Evolutionary conservation across 1,139 yeast species (phyloP), one percentile per base, ranked within the genome.

Genomic region (Hemisphaericaspora subhashii): DNA sequence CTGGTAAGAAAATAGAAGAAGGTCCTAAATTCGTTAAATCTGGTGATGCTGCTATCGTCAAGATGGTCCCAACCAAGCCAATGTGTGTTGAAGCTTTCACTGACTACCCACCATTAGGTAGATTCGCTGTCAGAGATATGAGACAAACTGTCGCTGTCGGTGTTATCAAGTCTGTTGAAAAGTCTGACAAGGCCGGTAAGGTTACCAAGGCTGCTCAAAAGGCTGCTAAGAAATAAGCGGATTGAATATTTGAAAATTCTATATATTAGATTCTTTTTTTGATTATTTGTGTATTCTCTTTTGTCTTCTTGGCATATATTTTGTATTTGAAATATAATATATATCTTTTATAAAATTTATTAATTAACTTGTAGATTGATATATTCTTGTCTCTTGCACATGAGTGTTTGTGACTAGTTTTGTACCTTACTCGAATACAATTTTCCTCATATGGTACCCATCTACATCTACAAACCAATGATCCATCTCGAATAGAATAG

Each of bases 101-200:
- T 66, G 92, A 86, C 74, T 88, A 86, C 90, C 96, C 96, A 77
- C 96, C 96, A 72, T 86, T 88, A 71, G 96, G 96, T 73, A 88
- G 96, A 83, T 89, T 89, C 81, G 96, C 97, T 68, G 97, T 89
- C 82, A 92, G 97, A 85, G 97, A 89, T 78, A 89, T 89, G 97
- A 87, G 97, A 85, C 96, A 88, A 79, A 89, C 97, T 60, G 98
- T 90, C 65, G 97, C 97, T 70, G 97, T 90, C 72, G 98, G 97
- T 88, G 97, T 90, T 72, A 88, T 90, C 92, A 90, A 90, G 87
- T 77, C 94, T 60, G 98, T 92, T 66, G 96, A 82, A 70, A 92
- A 92, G 87, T 68, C 94, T 56, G 94, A 84, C 79, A 82, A 80
- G 77, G 87, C 88, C 66, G 95, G 95, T 81, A 92, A 92, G 92